Evolutionary conservation across 257 asterid genomes (phyloP).

Genomic region (Ocimum tenuiflorum): DNA sequence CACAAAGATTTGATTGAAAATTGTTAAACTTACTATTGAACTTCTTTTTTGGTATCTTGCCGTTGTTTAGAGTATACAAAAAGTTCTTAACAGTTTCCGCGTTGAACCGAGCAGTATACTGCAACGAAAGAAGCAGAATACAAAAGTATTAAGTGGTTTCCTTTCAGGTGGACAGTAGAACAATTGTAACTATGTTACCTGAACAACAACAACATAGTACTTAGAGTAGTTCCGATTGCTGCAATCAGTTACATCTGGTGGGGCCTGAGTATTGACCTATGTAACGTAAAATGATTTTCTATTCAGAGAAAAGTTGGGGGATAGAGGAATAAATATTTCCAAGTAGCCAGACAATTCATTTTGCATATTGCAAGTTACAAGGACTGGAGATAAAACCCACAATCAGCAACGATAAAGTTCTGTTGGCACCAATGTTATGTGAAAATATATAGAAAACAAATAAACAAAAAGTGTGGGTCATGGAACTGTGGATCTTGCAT

Average conservation of each 20-base stretch:
- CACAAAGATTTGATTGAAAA: not conserved
- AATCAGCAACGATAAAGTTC: not conserved
- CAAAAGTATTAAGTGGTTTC: not conserved
- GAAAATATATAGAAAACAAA: not conserved
- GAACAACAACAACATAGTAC: slow-evolving; percentile 77
- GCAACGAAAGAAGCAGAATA: slow-evolving; percentile 19
- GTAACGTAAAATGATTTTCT: slow-evolving; percentile 11
- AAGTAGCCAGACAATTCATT: not conserved
- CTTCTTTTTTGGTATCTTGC: slow-evolving; percentile 82
- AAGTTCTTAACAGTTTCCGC: slow-evolving; percentile 83
- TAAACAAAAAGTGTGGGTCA: not conserved
- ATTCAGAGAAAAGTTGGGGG: not conserved
- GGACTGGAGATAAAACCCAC: not conserved
- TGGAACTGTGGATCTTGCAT: too few relatives aligned
- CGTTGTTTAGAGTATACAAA: slow-evolving; percentile 60
- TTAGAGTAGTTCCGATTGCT: slow-evolving; percentile 68
- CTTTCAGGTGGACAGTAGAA: not conserved
- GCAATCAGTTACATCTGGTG: slow-evolving; percentile 67
- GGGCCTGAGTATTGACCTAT: slow-evolving; percentile 93
- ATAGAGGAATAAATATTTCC: too few relatives aligned
- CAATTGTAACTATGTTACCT: slow-evolving; percentile 38
- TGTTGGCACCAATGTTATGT: not conserved
- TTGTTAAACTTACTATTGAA: slow-evolving; percentile 61
- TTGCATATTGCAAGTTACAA: not conserved
- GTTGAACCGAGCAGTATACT: slow-evolving; percentile 87